These are phyloP conservation scores for Plasmodium reichenowi DNA, from an alignment of 169 alveolate species.

Conservation along the genomic window DNA sequence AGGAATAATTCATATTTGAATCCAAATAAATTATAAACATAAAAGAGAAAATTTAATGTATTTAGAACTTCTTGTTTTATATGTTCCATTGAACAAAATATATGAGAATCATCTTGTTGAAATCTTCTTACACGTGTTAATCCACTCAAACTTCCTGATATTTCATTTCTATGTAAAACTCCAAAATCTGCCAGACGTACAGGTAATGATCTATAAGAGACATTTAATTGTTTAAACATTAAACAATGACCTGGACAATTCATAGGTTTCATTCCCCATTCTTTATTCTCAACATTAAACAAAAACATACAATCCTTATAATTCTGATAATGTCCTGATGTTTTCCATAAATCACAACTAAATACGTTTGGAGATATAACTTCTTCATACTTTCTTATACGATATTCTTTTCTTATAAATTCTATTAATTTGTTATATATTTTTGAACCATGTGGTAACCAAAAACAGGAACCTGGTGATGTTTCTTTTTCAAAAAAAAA, in stretches of 20 bases:
- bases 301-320: slow-evolving; percentile 93
- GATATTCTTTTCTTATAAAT: slow-evolving; percentile 92
- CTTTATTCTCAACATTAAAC: slow-evolving; percentile 95
- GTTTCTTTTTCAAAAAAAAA: slow-evolving; percentile 95
- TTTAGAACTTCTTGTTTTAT: slow-evolving; percentile 93
- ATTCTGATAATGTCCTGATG: slow-evolving; percentile 99
- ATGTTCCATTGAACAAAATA: slow-evolving; percentile 97
- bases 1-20: slow-evolving; percentile 94
- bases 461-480: slow-evolving; percentile 94
- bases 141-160: slow-evolving; percentile 98
- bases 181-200: slow-evolving; percentile 99
- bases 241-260: slow-evolving; percentile 99
- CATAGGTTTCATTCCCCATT: slow-evolving; percentile 99
- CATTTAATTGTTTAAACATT: slow-evolving; percentile 92
- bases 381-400: slow-evolving; percentile 88
- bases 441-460: slow-evolving; percentile 98
- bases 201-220: slow-evolving; percentile 98
- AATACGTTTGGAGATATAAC: slow-evolving; percentile 98
- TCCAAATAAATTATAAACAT: slow-evolving; percentile 94
- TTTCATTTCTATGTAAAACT: slow-evolving; percentile 98
- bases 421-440: slow-evolving; percentile 96
- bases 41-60: slow-evolving; percentile 93
- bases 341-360: slow-evolving; percentile 96
- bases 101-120: slow-evolving; percentile 99
- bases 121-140: slow-evolving; percentile 98